Evolutionary conservation across 164 flowering plant genomes (phyloP).

Genomic region (Pachysandra terminalis): DNA sequence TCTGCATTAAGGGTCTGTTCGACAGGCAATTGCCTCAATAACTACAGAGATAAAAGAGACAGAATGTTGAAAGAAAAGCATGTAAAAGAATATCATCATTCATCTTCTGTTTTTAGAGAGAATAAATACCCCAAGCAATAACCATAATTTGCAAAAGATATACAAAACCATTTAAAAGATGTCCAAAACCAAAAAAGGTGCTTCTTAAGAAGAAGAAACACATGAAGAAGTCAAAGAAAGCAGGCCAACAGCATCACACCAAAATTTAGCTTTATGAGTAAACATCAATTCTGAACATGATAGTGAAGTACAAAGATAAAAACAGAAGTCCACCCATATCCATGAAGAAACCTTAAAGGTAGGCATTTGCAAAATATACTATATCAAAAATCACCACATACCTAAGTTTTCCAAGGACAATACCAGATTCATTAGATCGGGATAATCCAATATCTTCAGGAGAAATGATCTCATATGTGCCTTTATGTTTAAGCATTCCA

Average conservation of each 20-base stretch:
- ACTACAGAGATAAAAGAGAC: too few relatives aligned
- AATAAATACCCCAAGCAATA: neutral
- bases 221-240: neutral
- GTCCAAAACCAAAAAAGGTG: neutral
- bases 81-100: neutral
- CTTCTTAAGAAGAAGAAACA: neutral
- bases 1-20: too few relatives aligned
- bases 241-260: neutral
- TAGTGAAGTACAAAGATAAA: neutral
- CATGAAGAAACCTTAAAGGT: neutral
- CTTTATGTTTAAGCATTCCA: constrained; percentile 93
- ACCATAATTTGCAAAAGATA: neutral
- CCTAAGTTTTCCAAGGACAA: constrained; percentile 96
- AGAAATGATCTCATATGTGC: constrained; percentile 86
- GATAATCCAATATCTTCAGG: constrained; percentile 91
- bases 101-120: neutral
- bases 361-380: too few relatives aligned
- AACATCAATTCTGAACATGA: too few relatives aligned
- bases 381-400: constrained; percentile 19
- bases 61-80: too few relatives aligned
- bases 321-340: neutral
- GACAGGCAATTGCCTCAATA: too few relatives aligned
- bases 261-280: neutral
- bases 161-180: too few relatives aligned
- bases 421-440: constrained; percentile 73